Conservation (phyloP, 2,329 filamentous ascomycete species). For the Gnomoniopsis sp. region DNA sequence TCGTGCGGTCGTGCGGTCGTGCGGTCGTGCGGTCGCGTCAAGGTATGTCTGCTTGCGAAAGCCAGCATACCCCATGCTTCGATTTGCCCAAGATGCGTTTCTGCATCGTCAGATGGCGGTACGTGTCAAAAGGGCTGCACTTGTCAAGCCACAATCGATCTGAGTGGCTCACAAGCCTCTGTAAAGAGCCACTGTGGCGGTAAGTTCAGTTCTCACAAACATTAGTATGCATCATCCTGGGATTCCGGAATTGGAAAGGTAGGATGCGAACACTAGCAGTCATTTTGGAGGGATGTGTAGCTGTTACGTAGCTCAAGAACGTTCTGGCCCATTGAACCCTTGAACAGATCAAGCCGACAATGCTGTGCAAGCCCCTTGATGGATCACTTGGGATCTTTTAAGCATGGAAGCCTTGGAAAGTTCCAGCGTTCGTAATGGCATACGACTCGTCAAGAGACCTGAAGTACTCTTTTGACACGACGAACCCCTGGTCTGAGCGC, state of each 20-base stretch:
- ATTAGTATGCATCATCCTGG: background rate
- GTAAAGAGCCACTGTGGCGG: background rate
- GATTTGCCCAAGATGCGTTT: background rate
- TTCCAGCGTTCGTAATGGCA: background rate
- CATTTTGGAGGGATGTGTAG: background rate
- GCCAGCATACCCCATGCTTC: background rate
- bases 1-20: no score
- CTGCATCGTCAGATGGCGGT: background rate
- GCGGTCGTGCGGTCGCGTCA: background rate
- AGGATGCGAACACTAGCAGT: background rate
- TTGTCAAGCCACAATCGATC: background rate
- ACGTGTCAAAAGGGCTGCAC: background rate
- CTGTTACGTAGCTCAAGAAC: background rate
- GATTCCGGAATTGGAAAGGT: background rate
- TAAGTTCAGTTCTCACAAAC: background rate
- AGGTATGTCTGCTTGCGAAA: background rate
- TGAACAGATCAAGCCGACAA: background rate
- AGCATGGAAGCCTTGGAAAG: background rate
- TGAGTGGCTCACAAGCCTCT: background rate
- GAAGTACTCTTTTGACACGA: background rate
- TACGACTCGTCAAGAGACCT: constrained; percentile 9
- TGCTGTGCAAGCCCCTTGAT: background rate
- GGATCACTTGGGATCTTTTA: background rate
- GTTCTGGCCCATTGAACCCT: background rate
- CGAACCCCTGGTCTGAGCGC: constrained; percentile 27